A percentile compares a stretch with the other conserved stretches of the same genome.
Conservation (phyloP, 106 monocot genomes). For the Dioscorea dumetorum region DNA sequence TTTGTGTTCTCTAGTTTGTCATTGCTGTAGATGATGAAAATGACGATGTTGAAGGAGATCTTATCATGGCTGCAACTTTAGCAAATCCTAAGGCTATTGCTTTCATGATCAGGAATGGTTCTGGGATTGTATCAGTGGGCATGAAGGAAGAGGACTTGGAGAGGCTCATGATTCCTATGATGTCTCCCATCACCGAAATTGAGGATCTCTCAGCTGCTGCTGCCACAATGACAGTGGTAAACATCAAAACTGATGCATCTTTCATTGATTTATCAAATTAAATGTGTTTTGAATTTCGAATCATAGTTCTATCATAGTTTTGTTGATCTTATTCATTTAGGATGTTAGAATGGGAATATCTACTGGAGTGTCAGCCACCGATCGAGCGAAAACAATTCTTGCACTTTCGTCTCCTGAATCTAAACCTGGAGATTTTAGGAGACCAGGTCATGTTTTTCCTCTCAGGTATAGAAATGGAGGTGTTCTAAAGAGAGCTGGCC, state of each 20-base stretch:
- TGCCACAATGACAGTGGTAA: conserved; percentile 63
- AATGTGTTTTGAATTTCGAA: no score
- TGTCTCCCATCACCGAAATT: conserved; percentile 60
- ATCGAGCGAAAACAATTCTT: conserved; percentile 60
- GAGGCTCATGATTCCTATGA: conserved; percentile 68
- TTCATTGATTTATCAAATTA: no score
- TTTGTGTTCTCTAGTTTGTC: conserved; percentile 60
- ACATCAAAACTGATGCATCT: neutral
- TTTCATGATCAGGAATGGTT: conserved; percentile 80
- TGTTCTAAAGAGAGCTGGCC: conserved; percentile 64
- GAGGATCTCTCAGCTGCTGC: conserved; percentile 47
- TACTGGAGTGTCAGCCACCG: conserved; percentile 63
- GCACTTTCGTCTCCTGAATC: conserved; percentile 61
- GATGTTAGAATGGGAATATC: conserved; percentile 56
- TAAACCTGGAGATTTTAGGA: conserved; percentile 67
- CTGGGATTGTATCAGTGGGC: conserved; percentile 80
- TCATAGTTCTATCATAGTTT: neutral
- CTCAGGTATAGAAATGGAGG: conserved; percentile 74
- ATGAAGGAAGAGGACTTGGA: conserved; percentile 75
- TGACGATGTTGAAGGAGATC: conserved; percentile 56
- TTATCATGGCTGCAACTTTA: conserved; percentile 80
- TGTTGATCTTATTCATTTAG: conserved; percentile 17
- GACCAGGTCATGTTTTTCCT: conserved; percentile 86
- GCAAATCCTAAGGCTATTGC: conserved; percentile 51
- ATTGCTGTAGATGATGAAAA: conserved; percentile 90